Conservation (phyloP, 345 rosid species). For the Brassica juncea region DNA sequence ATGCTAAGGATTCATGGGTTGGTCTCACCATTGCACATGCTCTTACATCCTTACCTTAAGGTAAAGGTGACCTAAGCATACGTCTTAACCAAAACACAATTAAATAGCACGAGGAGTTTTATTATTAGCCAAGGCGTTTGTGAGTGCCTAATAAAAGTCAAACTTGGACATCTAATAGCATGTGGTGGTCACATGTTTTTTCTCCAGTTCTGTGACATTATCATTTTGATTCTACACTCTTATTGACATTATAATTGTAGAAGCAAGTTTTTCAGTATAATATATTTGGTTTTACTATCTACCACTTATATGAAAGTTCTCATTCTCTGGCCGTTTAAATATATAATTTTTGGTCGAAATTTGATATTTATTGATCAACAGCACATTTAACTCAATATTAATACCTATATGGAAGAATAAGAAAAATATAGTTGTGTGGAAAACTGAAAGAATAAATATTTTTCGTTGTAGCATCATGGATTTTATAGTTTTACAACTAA, state of each 20-base stretch:
- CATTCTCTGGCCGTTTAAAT: background rate
- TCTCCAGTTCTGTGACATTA: background rate
- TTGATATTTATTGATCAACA: no score
- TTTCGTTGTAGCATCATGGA: no score
- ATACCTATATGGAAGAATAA: no score
- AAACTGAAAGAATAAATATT: no score
- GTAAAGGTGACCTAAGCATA: no score
- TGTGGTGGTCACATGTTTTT: background rate
- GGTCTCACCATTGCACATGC: no score
- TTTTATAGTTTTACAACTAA: no score
- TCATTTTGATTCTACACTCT: conserved; percentile 16
- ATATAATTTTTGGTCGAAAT: background rate
- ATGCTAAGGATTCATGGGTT: no score
- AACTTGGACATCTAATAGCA: background rate
- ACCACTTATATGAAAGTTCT: background rate
- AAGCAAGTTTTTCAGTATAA: background rate
- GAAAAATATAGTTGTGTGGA: no score
- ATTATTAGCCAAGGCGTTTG: background rate
- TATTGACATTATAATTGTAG: background rate
- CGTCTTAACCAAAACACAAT: no score
- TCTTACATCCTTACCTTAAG: no score
- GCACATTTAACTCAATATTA: no score
- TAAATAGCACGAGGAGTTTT: background rate
- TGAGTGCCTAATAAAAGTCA: background rate
- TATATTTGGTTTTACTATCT: background rate